phyloP scores from a whole-genome alignment of 257 asterid species.

The Paraleonurus japonicus region DNA sequence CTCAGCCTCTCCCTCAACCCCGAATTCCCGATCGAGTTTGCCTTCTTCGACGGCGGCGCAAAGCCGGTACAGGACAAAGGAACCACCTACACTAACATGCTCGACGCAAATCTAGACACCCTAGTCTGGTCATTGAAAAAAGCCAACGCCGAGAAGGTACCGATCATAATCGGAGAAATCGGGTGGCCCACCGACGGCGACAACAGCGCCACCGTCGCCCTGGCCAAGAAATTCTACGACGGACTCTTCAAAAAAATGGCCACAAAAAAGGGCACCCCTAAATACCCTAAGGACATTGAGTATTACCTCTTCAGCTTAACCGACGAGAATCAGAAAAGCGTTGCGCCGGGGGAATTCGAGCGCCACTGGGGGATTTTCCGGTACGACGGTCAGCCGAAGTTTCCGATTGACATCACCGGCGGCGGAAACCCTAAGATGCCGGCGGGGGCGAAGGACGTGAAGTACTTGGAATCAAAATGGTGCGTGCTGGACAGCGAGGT shows the following conservation, averaged over 20 bases:
- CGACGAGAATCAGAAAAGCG: slow-evolving; percentile 58
- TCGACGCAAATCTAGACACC: slow-evolving; percentile 69
- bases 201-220: slow-evolving; percentile 19
- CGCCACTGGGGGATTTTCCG: slow-evolving; percentile 70
- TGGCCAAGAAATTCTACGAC: slow-evolving; percentile 55
- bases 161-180: slow-evolving; percentile 53
- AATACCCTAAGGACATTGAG: slow-evolving; percentile 42
- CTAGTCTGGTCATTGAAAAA: slow-evolving; percentile 46
- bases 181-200: slow-evolving; percentile 92
- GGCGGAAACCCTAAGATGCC: slow-evolving; percentile 34
- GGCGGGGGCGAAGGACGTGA: slow-evolving; percentile 43
- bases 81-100: slow-evolving; percentile 43
- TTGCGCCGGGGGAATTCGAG: slow-evolving; percentile 51
- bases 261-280: slow-evolving; percentile 56
- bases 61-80: slow-evolving; percentile 43
- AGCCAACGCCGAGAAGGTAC: slow-evolving; percentile 31
- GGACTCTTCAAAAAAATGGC: slow-evolving; percentile 55
- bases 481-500: slow-evolving; percentile 39
- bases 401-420: slow-evolving; percentile 50
- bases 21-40: slow-evolving; percentile 50
- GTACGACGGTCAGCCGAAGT: slow-evolving; percentile 74
- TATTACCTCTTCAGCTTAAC: slow-evolving; percentile 56
- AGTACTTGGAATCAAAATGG: slow-evolving; percentile 56
- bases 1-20: slow-evolving; percentile 42
- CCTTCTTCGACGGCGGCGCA: slow-evolving; percentile 62